Percentiles rank a stretch among this genome's conserved stretches.
These are phyloP conservation scores for Ganoderma boninense DNA, from an alignment of 1,284 basidiomycete genomes.

Conservation along the genomic window DNA sequence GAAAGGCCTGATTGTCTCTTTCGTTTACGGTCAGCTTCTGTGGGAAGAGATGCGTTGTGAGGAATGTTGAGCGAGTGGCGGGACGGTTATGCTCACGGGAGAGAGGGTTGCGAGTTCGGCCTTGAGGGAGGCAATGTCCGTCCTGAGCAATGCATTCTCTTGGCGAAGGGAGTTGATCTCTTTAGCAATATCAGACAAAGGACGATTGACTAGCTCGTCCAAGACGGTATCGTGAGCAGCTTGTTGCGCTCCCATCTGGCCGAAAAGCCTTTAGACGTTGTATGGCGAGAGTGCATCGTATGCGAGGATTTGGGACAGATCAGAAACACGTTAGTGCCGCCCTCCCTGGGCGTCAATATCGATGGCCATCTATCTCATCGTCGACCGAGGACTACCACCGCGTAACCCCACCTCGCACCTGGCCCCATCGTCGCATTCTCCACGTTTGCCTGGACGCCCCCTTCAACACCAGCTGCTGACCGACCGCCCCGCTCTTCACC, in stretches of 20 bases:
- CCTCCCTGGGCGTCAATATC: not conserved
- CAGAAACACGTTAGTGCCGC: not conserved
- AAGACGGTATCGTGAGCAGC: constrained; percentile 2
- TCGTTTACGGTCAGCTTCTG: not conserved
- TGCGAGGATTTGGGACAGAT: not conserved
- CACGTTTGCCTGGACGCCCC: no score
- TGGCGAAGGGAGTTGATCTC: constrained; percentile 16
- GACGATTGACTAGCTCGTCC: constrained; percentile 16
- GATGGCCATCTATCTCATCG: not conserved
- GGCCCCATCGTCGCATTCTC: no score
- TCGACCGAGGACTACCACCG: no score
- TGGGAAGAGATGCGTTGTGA: no score
- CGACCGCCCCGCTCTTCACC: no score
- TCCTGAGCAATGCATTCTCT: constrained; percentile 13
- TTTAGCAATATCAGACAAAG: constrained; percentile 22
- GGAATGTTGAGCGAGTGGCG: not conserved
- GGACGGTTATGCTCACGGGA: constrained; percentile 4
- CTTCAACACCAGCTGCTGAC: no score
- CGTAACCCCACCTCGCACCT: no score
- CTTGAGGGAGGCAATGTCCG: not conserved
- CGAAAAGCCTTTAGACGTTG: not conserved
- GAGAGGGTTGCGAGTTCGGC: constrained; percentile 2
- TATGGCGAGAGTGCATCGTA: constrained; percentile 1
- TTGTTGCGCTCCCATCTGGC: not conserved
- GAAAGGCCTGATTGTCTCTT: not conserved